A percentile compares a stretch with the other conserved stretches of the same genome.
Conservation (phyloP, 768 basidiomycete species). For the Boletus pseudopeckii region DNA sequence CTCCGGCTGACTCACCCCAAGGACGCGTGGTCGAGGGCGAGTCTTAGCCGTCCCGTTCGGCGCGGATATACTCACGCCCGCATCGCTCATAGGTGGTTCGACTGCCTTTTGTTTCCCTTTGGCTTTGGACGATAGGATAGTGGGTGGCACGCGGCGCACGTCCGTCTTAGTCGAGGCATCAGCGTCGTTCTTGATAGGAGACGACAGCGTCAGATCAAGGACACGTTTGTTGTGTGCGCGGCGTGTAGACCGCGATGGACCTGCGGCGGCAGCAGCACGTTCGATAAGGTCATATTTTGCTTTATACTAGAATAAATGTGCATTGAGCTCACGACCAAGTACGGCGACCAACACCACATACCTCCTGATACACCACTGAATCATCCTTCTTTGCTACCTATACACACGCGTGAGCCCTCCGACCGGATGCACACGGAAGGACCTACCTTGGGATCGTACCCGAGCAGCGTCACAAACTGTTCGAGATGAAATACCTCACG, state of each 20-base stretch:
- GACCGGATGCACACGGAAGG: not conserved
- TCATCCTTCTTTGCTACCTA: slow-evolving; percentile 73
- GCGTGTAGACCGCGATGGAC: slow-evolving; percentile 58
- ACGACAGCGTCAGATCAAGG: slow-evolving; percentile 37
- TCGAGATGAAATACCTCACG: slow-evolving; percentile 90
- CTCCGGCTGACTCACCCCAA: slow-evolving; percentile 1
- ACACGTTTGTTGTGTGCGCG: slow-evolving; percentile 54
- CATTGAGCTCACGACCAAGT: not conserved
- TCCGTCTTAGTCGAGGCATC: slow-evolving; percentile 11
- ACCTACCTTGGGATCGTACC: slow-evolving; percentile 71
- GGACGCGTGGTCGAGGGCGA: slow-evolving; percentile 9
- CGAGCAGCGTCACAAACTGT: slow-evolving; percentile 69
- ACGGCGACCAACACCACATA: slow-evolving; percentile 33
- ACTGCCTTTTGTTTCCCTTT: slow-evolving; percentile 33
- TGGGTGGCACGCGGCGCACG: slow-evolving; percentile 7
- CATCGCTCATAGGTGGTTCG: slow-evolving; percentile 11
- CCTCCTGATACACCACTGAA: slow-evolving; percentile 69
- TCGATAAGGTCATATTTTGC: slow-evolving; percentile 58
- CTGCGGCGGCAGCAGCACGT: slow-evolving; percentile 38
- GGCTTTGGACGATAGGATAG: slow-evolving; percentile 24
- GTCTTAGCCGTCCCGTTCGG: slow-evolving; percentile 10
- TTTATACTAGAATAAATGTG: slow-evolving; percentile 47
- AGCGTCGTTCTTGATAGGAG: slow-evolving; percentile 16
- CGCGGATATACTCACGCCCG: slow-evolving; percentile 6
- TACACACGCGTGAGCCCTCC: not conserved